Percentiles rank a stretch among this genome's conserved stretches.
phyloP scores from a whole-genome alignment of 768 basidiomycete species.

The Podaxis pistillaris region DNA sequence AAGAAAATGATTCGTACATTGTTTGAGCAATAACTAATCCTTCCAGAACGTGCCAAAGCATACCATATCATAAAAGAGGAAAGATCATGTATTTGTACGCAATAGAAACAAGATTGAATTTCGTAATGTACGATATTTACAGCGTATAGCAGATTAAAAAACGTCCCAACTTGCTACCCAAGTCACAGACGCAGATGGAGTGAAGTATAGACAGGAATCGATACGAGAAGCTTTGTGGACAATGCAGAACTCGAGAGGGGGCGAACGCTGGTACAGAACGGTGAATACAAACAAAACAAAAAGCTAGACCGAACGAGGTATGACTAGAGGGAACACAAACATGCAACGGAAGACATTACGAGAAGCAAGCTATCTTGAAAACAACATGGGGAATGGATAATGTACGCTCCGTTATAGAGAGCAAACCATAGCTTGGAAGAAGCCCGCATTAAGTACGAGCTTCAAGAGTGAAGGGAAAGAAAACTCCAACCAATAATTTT shows the following conservation, averaged over 20 bases:
- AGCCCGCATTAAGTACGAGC: conserved; percentile 10
- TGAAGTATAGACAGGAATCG: conserved; percentile 1
- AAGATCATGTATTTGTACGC: background rate
- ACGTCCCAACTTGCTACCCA: conserved; percentile 9
- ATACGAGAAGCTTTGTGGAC: conserved; percentile 1
- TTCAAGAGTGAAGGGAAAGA: conserved; percentile 10
- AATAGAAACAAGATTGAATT: background rate
- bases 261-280: conserved; percentile 5
- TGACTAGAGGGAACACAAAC: conserved; percentile 13
- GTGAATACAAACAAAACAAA: conserved; percentile 20
- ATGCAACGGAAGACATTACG: conserved; percentile 11
- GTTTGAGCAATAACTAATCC: too few species aligned
- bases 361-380: conserved; percentile 11
- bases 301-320: conserved; percentile 18
- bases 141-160: conserved; percentile 9
- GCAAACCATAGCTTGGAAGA: conserved; percentile 13
- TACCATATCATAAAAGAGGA: too few species aligned
- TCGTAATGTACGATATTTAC: conserved; percentile 2
- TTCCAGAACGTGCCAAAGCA: too few species aligned
- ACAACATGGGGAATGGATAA: conserved; percentile 3
- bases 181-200: conserved; percentile 9
- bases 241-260: background rate
- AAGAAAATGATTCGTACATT: too few species aligned
- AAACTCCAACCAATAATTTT: conserved; percentile 25
- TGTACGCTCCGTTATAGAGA: conserved; percentile 2